phyloP scores from a whole-genome alignment of 2,329 filamentous ascomycete genomes.

The Metarhizium rileyi region DNA sequence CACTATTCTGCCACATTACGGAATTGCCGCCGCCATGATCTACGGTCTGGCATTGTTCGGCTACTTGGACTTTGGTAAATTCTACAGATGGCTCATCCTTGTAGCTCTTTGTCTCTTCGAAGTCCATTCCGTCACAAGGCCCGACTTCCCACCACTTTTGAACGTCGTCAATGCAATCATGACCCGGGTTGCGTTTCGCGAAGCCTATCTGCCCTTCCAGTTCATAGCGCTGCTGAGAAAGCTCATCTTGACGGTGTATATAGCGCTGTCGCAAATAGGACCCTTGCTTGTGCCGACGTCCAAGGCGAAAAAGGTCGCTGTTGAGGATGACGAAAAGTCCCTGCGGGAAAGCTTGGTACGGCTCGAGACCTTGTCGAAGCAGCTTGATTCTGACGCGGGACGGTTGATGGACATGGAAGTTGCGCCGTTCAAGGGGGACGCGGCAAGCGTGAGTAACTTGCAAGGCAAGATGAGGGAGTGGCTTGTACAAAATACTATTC shows the following conservation, averaged over 20 bases:
- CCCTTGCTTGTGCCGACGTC: conserved; percentile 47
- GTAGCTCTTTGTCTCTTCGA: conserved; percentile 45
- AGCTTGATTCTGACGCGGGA: conserved; percentile 58
- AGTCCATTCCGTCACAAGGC: conserved; percentile 45
- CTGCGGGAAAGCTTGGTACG: conserved; percentile 55
- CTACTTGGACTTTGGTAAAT: conserved; percentile 57
- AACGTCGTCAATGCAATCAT: conserved; percentile 36
- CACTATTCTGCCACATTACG: conserved; percentile 51
- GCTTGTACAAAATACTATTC: conserved; percentile 77
- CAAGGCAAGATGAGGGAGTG: conserved; percentile 72
- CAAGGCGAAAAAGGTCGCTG: conserved; percentile 17
- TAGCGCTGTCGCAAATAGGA: conserved; percentile 73
- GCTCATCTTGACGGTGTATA: conserved; percentile 67
- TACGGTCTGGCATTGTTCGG: conserved; percentile 54
- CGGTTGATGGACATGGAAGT: conserved; percentile 69
- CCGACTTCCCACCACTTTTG: conserved; percentile 37
- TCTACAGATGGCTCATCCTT: conserved; percentile 55
- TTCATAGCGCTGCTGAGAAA: conserved; percentile 66
- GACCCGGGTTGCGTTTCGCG: conserved; percentile 30
- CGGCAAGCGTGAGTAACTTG: conserved; percentile 46
- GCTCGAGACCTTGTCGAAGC: conserved; percentile 48
- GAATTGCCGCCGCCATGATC: conserved; percentile 44
- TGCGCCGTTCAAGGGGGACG: conserved; percentile 70
- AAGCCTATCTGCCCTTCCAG: conserved; percentile 77
- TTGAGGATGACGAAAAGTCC: conserved; percentile 35